Evolutionary conservation across 495 filamentous ascomycete species (phyloP).

Genomic region (Aspergillus indologenus): DNA sequence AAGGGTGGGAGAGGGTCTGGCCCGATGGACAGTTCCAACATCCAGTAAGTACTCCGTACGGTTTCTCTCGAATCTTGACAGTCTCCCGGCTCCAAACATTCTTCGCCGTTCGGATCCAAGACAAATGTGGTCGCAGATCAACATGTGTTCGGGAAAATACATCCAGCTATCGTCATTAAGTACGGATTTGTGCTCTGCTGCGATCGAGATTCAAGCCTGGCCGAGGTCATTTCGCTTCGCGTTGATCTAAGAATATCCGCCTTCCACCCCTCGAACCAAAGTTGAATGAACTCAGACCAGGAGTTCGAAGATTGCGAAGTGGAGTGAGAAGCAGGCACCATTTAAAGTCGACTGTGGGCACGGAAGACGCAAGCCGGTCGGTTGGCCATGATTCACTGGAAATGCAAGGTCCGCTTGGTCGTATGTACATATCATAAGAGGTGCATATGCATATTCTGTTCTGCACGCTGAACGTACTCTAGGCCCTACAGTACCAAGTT

Average conservation of each 20-base stretch:
- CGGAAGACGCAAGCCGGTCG: conserved; percentile 4
- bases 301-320: background rate
- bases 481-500: conserved; percentile 7
- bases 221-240: no score
- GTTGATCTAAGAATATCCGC: conserved; percentile 2
- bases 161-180: background rate
- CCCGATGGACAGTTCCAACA: no score
- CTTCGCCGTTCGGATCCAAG: conserved; percentile 17
- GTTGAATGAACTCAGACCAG: conserved; percentile 3
- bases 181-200: conserved; percentile 2
- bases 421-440: conserved; percentile 17
- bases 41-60: background rate
- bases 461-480: conserved; percentile 8
- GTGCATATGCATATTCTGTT: conserved; percentile 6
- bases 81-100: conserved; percentile 4
- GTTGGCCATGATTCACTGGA: conserved; percentile 1
- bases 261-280: background rate
- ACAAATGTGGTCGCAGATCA: conserved; percentile 16
- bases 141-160: background rate
- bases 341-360: background rate
- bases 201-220: background rate
- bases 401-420: conserved; percentile 20
- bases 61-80: background rate
- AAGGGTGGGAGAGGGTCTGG: conserved; percentile 10
- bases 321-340: background rate